Percentiles rank a stretch among this genome's conserved stretches.
Evolutionary conservation across 2,329 filamentous ascomycete genomes (phyloP).

Genomic region (Trichoderma sp.): DNA sequence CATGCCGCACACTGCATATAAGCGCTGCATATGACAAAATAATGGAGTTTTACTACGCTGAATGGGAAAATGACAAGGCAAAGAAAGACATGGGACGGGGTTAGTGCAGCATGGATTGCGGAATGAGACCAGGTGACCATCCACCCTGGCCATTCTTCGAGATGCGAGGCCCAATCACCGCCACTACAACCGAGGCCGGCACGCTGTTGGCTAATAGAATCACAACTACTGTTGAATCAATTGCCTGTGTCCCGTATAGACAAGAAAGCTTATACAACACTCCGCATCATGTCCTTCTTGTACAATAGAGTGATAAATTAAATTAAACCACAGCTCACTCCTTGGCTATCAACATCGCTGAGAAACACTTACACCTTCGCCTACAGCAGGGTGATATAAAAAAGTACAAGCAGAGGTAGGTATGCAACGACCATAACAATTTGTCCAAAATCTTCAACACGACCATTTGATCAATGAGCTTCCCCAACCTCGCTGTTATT

Average conservation of each 20-base stretch:
- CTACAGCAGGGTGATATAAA: not conserved
- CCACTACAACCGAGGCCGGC: not conserved
- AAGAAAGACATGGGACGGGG: not conserved
- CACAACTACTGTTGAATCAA: not conserved
- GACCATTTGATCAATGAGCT: no score
- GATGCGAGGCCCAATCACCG: conserved; percentile 6
- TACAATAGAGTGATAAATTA: not conserved
- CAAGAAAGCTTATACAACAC: not conserved
- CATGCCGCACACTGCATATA: conserved; percentile 5
- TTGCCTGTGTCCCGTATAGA: not conserved
- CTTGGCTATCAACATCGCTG: not conserved
- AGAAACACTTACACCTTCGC: not conserved
- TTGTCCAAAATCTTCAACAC: not conserved
- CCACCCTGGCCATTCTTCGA: not conserved
- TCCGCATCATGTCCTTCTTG: not conserved
- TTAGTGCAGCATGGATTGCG: not conserved
- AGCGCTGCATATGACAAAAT: conserved; percentile 1
- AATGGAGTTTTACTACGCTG: conserved; percentile 5
- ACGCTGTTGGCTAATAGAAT: not conserved
- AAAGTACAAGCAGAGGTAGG: not conserved
- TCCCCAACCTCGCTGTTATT: not conserved
- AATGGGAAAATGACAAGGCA: not conserved
- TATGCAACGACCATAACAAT: conserved; percentile 8
- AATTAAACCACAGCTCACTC: not conserved
- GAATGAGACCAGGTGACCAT: not conserved